Evolutionary conservation across 2,329 filamentous ascomycete species (phyloP).

Genomic region (Venturia asperata): DNA sequence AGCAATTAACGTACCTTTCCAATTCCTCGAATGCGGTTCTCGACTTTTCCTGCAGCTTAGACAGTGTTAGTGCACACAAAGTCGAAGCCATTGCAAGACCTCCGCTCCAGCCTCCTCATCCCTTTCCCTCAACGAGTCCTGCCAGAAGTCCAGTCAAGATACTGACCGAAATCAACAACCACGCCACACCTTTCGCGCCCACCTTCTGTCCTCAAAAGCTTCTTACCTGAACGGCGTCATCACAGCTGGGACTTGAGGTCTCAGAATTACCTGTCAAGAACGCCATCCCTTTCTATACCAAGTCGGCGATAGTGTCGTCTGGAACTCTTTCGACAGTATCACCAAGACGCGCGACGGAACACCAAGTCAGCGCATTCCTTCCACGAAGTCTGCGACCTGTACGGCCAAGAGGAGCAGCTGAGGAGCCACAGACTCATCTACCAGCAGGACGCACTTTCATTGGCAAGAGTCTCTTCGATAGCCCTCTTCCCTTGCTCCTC

Average conservation of each 20-base stretch:
- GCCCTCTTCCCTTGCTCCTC: not conserved
- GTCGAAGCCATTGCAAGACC: not conserved
- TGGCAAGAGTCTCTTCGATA: not conserved
- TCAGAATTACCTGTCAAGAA: not conserved
- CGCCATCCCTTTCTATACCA: not conserved
- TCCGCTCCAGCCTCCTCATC: not conserved
- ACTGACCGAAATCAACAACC: not conserved
- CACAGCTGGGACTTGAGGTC: not conserved
- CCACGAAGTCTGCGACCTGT: not conserved
- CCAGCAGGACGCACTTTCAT: not conserved
- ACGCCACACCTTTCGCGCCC: not conserved
- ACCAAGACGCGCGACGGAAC: not conserved
- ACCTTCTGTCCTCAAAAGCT: not conserved
- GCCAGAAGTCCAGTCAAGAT: not conserved
- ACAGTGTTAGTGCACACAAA: not conserved
- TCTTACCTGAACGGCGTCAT: not conserved
- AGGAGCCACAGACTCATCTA: not conserved
- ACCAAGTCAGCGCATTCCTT: not conserved
- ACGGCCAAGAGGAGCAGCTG: not conserved
- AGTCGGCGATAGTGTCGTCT: not conserved
- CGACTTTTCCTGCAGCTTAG: not conserved
- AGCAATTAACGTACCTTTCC: not conserved
- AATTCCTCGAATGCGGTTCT: not conserved
- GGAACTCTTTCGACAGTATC: not conserved
- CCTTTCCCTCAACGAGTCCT: not conserved